phyloP scores from a whole-genome alignment of 352 stramenopile species.

The Phytophthora sojae region DNA sequence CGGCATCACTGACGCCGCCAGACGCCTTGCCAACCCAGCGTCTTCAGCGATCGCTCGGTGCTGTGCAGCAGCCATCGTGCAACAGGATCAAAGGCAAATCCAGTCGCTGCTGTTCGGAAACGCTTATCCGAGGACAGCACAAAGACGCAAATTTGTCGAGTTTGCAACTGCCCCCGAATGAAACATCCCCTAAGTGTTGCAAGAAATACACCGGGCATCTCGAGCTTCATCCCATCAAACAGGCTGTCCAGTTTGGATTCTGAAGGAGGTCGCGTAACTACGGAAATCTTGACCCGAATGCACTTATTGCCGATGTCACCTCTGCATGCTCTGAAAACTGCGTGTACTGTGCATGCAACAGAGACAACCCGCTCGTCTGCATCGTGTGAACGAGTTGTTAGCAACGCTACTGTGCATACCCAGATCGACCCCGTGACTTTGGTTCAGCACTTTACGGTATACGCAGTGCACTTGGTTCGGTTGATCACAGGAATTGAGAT shows the following conservation, averaged over 20 bases:
- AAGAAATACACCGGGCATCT: too few relatives aligned
- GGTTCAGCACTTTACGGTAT: too few relatives aligned
- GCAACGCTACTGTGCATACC: background rate
- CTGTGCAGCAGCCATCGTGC: background rate
- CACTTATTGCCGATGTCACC: background rate
- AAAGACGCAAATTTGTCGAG: background rate
- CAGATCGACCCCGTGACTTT: background rate
- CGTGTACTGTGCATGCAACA: constrained; percentile 2
- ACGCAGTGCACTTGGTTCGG: background rate
- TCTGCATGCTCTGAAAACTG: background rate
- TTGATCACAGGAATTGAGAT: background rate
- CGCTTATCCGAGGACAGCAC: background rate
- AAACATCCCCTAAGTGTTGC: background rate
- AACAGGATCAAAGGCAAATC: background rate
- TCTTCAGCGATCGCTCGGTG: background rate
- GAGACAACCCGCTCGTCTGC: constrained; percentile 11
- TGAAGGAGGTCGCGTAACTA: background rate
- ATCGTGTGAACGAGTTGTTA: constrained; percentile 7
- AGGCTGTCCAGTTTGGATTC: background rate
- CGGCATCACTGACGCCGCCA: background rate
- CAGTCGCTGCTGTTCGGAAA: background rate
- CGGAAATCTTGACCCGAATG: background rate
- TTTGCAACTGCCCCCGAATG: too few relatives aligned
- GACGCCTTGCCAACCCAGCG: too few relatives aligned
- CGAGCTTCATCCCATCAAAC: background rate